Percentiles rank a stretch among this genome's conserved stretches.
These are phyloP conservation scores for Jatropha podagrica DNA, from an alignment of 441 rosid genomes.

Conservation along the genomic window DNA sequence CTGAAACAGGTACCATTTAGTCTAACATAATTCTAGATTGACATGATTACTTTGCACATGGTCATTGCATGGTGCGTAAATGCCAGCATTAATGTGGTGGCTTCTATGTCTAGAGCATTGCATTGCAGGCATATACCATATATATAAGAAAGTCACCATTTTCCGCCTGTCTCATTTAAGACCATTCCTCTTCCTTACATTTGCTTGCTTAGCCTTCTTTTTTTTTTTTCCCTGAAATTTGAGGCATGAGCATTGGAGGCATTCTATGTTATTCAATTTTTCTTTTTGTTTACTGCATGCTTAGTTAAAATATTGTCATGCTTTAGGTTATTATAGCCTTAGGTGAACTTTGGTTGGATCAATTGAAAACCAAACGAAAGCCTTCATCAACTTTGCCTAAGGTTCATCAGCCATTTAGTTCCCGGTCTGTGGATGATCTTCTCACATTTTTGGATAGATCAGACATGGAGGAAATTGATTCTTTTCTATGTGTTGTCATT, in stretches of 20 bases:
- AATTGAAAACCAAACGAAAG: constrained; percentile 49
- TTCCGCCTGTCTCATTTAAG: not conserved
- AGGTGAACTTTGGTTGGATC: constrained; percentile 73
- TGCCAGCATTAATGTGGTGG: not conserved
- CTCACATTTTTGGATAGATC: constrained; percentile 58
- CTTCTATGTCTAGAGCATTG: not conserved
- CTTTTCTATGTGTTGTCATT: constrained; percentile 61
- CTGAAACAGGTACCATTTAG: constrained; percentile 64
- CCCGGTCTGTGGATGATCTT: constrained; percentile 74
- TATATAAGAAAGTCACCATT: not conserved
- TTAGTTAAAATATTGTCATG: constrained; percentile 7
- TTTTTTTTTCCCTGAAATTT: not conserved
- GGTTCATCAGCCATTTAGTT: constrained; percentile 56
- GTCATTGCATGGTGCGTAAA: not conserved
- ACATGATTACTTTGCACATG: constrained; percentile 1
- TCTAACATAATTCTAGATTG: not conserved
- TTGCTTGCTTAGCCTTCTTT: not conserved
- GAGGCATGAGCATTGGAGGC: not conserved
- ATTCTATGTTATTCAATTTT: not conserved
- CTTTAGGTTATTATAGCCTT: constrained; percentile 57
- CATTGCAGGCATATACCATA: not conserved
- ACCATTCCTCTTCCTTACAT: not conserved
- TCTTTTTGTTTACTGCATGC: not conserved
- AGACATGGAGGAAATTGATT: constrained; percentile 44
- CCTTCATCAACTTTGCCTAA: constrained; percentile 34